Base-by-base conservation (phyloP, 2,329 filamentous ascomycete species). In the Leptodontidium sp. region DNA sequence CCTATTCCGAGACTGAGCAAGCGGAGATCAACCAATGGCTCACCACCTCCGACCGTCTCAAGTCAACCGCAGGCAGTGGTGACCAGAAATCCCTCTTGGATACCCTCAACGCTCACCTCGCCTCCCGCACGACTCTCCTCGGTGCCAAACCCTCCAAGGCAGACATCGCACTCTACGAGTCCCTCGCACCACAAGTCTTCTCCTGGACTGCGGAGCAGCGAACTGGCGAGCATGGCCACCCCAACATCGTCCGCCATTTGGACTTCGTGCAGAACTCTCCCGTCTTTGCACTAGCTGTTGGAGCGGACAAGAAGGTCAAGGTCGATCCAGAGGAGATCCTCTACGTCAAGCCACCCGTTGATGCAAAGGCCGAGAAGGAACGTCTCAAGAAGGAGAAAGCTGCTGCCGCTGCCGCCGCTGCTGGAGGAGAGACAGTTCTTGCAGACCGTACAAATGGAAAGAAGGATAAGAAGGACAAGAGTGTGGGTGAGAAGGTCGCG, bases 301-400 rank as follows among this genome's bases (percentile, higher is more conserved):
- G 86, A 70, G 88, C 91, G 15, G 85, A 82, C 64, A 89, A 96
- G 78, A 97, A 96, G 85, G 83, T 98, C 76, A 83, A 83, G 74
- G 87, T 98, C 74, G 90, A 98, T 80, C 83, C 88, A 62, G 90
- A 94, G 76, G 91, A 94, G 75, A 88, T 98, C 69, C 86, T 93
- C 72, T 94, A 94, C 80, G 91, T 94, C 76, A 95, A 96, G 83
- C 95, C 95, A 75, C 92, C 92, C 24, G 89, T 95, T 71, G 94
- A 97, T 74, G 89, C 92, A 76, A 97, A 97, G 86, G 94, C 94
- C 67, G 95, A 98, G 86, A 98, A 98, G 85, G 94, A 98, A 86
- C 90, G 91, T 59, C 88, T 95, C 82, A 98, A 97, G 91, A 97
- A 97, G 85, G 94, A 97, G 83, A 97, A 97, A 86, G 92, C 91